Evolutionary conservation across 768 basidiomycete species (phyloP), one percentile per base, ranked within the genome.

Genomic region (Pisolithus orientalis): DNA sequence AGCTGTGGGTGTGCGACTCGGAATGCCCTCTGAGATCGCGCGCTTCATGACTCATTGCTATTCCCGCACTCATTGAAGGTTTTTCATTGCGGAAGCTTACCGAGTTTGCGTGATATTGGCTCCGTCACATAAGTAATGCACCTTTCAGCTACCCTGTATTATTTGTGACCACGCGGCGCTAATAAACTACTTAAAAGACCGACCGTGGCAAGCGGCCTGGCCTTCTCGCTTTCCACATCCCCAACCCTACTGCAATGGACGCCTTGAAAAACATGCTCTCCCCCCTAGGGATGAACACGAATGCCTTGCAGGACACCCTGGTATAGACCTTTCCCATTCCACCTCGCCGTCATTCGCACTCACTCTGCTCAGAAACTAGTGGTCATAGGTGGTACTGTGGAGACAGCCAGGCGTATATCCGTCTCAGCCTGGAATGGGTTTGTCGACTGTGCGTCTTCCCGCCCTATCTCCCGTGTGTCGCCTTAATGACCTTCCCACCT

Each of bases 381-480:
- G 32, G 90, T 93, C 61, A 87, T 93, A 63, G 90, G 90, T 24
- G 90, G 90, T 1, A 91, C 90, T 0, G 85, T 92, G 21, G 90
- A 92, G 65, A 91, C 89, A 14, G 89, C 89, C 34, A 77, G 90
- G 57, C 76, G 90, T 43, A 85, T 80, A 16, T 90, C 88, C 10
- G 74, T 87, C 28, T 89, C 88, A 5, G 90, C 88, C 11, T 93
- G 90, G 90, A 90, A 87, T 66, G 87, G 88, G 37, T 92, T 93
- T 63, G 79, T 93, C 4, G 90, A 92, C 65, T 92, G 90, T 92
- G 53, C 39, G 57, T 27, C 39, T 28, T 0, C 13, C 13, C 27
- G 27, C 42, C 52, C 49, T 49, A 24, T 47, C 25, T 53, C 44
- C 50, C 34, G 44, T 55, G 31, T 50, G 14, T 11, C 42, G 28